phyloP scores from a whole-genome alignment of 306 rosid genomes.

The Quercus engelmannii region DNA sequence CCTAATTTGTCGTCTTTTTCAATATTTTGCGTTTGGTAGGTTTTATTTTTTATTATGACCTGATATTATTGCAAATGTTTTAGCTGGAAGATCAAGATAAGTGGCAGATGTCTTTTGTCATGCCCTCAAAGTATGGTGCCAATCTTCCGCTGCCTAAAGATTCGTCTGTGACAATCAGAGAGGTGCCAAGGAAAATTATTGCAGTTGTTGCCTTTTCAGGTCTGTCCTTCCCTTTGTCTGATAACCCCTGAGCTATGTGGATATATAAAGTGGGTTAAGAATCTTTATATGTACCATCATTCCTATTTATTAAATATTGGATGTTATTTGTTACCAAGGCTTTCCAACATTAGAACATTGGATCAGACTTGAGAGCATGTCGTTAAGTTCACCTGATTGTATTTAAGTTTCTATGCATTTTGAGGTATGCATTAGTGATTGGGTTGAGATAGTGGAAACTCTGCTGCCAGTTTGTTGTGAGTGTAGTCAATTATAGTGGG shows the following conservation, averaged over 20 bases:
- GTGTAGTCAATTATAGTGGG: too few relatives aligned
- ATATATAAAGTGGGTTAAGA: not conserved
- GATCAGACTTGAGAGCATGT: constrained; percentile 5
- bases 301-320: not conserved
- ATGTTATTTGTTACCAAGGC: constrained; percentile 2
- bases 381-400: constrained; percentile 1
- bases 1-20: not conserved
- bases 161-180: constrained; percentile 68
- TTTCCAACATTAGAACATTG: constrained; percentile 8
- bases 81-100: constrained; percentile 64
- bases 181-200: constrained; percentile 65
- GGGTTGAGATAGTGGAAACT: too few relatives aligned
- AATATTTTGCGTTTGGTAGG: not conserved
- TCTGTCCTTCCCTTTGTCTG: constrained; percentile 32
- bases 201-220: constrained; percentile 94
- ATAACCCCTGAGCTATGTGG: not conserved
- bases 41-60: constrained; percentile 15
- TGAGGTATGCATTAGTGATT: not conserved
- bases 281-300: not conserved
- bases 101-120: constrained; percentile 90
- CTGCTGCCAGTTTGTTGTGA: too few relatives aligned
- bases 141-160: constrained; percentile 79
- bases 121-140: constrained; percentile 86
- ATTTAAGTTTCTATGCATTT: not conserved
- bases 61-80: constrained; percentile 20